A percentile compares a stretch with the other conserved stretches of the same genome.
Conservation (phyloP, 1,284 basidiomycete species). For the Uromyces viciae-fabae region DNA sequence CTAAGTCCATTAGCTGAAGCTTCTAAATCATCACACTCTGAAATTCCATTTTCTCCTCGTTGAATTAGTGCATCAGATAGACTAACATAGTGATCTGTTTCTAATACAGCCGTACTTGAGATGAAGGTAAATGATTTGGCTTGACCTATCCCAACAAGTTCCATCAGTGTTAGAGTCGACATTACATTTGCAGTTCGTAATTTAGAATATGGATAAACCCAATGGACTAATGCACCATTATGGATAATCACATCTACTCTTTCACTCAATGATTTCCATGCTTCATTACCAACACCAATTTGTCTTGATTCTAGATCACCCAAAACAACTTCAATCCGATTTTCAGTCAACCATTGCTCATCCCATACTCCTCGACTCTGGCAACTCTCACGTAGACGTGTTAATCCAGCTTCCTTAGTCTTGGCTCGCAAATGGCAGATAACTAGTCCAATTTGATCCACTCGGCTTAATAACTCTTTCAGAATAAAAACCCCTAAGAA, state of each 20-base stretch:
- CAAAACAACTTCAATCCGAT: conserved; percentile 74
- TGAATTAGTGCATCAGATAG: conserved; percentile 69
- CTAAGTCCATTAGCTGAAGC: conserved; percentile 72
- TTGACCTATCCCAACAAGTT: conserved; percentile 66
- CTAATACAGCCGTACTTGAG: conserved; percentile 88
- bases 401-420: conserved; percentile 64
- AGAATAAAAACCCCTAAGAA: conserved; percentile 94
- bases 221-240: conserved; percentile 97
- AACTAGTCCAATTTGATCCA: conserved; percentile 71
- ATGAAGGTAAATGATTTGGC: conserved; percentile 85
- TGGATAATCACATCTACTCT: conserved; percentile 85
- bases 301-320: conserved; percentile 76
- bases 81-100: conserved; percentile 82
- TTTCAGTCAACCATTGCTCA: conserved; percentile 72
- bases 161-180: conserved; percentile 76
- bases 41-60: conserved; percentile 65
- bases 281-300: conserved; percentile 69
- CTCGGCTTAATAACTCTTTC: conserved; percentile 68
- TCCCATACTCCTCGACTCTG: conserved; percentile 86
- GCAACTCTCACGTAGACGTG: conserved; percentile 72
- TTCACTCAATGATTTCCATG: conserved; percentile 68
- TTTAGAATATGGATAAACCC: conserved; percentile 97
- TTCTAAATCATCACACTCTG: conserved; percentile 86
- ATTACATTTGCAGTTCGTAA: conserved; percentile 86
- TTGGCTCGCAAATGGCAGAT: conserved; percentile 83